Evolutionary conservation across 208 protist genomes (phyloP).

Genomic region (Trypanosomatidae sp.): DNA sequence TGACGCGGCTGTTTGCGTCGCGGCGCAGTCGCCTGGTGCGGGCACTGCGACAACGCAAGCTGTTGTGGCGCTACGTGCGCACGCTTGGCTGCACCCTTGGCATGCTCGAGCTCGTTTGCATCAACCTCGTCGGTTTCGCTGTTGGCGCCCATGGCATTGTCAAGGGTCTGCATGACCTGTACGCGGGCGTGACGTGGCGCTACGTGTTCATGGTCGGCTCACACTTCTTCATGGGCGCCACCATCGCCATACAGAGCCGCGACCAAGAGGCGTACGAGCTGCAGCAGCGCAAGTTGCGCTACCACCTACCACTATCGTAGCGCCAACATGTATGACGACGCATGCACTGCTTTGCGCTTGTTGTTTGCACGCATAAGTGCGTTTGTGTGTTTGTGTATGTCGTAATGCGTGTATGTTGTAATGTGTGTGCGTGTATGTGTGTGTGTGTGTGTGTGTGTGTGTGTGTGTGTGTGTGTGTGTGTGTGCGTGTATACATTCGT

Average conservation of each 20-base stretch:
- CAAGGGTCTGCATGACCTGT: constrained; percentile 5
- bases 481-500: no score
- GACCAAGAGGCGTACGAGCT: constrained; percentile 36
- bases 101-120: constrained; percentile 36
- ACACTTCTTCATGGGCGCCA: constrained; percentile 27
- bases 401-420: no score
- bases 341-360: no score
- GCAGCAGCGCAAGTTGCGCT: constrained; percentile 15
- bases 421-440: no score
- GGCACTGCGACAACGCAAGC: constrained; percentile 6
- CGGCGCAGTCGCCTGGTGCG: constrained; percentile 7
- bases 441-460: no score
- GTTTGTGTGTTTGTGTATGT: no score
- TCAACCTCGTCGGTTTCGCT: constrained; percentile 63
- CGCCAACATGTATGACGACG: not conserved
- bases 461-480: no score
- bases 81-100: constrained; percentile 13
- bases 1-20: constrained; percentile 29
- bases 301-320: constrained; percentile 5
- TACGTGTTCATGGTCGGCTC: constrained; percentile 10
- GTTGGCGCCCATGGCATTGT: constrained; percentile 12
- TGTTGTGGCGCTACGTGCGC: constrained; percentile 27
- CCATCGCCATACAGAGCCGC: constrained; percentile 30
- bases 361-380: no score
- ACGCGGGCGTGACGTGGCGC: constrained; percentile 3